A percentile compares a stretch with the other conserved stretches of the same genome.
Evolutionary conservation across 305 asterid genomes (phyloP).

Genomic region (Solanum hybrid): DNA sequence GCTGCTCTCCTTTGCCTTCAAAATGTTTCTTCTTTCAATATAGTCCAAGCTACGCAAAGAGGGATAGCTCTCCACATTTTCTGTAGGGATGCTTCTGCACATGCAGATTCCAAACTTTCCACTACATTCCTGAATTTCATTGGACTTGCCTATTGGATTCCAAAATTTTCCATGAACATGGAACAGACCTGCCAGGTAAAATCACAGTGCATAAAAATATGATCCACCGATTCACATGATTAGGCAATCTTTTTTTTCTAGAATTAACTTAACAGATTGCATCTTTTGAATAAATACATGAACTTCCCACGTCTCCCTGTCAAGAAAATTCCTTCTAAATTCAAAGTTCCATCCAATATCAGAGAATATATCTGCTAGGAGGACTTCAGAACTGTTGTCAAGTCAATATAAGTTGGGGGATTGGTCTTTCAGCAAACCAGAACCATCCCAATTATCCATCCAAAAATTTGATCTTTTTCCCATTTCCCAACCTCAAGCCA

Average conservation of each 20-base stretch:
- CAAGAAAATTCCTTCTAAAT: too few species aligned
- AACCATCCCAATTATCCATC: too few species aligned
- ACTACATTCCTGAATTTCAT: neutral
- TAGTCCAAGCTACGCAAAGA: neutral
- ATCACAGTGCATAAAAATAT: neutral
- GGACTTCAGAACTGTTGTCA: too few species aligned
- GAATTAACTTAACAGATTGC: neutral
- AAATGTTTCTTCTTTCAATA: neutral
- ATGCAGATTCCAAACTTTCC: neutral
- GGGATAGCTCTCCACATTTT: neutral
- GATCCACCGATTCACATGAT: neutral
- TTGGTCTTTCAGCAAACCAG: too few species aligned
- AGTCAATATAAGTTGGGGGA: too few species aligned
- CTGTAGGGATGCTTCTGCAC: neutral
- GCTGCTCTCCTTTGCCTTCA: neutral
- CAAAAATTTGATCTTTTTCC: too few species aligned
- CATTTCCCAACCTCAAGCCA: too few species aligned
- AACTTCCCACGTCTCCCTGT: too few species aligned
- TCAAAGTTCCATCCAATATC: too few species aligned
- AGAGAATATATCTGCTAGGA: too few species aligned
- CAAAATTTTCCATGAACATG: neutral
- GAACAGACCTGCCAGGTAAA: neutral
- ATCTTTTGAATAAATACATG: neutral
- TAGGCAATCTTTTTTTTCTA: neutral
- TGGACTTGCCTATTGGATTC: neutral